These are phyloP conservation scores for Aspergillus incahuasiensis DNA, from an alignment of 495 filamentous ascomycete species.

Conservation along the genomic window DNA sequence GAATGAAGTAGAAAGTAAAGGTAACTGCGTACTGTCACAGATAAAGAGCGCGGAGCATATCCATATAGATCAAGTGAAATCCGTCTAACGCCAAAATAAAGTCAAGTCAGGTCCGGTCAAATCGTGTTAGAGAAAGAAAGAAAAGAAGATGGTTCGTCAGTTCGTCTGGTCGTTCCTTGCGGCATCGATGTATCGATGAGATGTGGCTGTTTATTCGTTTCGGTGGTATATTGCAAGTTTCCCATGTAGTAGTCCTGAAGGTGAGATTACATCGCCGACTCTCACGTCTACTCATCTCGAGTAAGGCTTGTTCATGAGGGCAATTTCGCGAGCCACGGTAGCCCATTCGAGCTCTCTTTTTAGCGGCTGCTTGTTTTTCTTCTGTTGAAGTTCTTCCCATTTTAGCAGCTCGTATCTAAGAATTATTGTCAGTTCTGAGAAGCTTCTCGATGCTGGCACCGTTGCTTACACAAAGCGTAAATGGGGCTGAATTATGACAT, in stretches of 20 bases:
- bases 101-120: neutral
- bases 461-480: slow-evolving; percentile 58
- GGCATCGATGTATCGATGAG: neutral
- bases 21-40: neutral
- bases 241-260: neutral
- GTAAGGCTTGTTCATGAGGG: slow-evolving; percentile 95
- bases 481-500: slow-evolving; percentile 70
- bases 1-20: neutral
- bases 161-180: slow-evolving; percentile 11
- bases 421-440: slow-evolving; percentile 13
- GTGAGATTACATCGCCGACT: neutral
- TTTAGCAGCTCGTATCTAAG: slow-evolving; percentile 70
- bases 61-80: slow-evolving; percentile 10
- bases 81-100: slow-evolving; percentile 17
- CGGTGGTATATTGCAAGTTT: neutral
- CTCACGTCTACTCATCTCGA: slow-evolving; percentile 14
- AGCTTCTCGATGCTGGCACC: neutral
- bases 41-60: slow-evolving; percentile 4
- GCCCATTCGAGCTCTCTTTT: slow-evolving; percentile 87
- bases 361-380: slow-evolving; percentile 40
- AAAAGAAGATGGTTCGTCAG: slow-evolving; percentile 2
- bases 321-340: slow-evolving; percentile 82
- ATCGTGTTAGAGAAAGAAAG: slow-evolving; percentile 10
- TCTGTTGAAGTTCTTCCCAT: slow-evolving; percentile 73
- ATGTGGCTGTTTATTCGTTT: slow-evolving; percentile 5